A percentile compares a stretch with the other conserved stretches of the same genome.
phyloP scores from a whole-genome alignment of 2,329 filamentous ascomycete species.

The Alternaria sp. region DNA sequence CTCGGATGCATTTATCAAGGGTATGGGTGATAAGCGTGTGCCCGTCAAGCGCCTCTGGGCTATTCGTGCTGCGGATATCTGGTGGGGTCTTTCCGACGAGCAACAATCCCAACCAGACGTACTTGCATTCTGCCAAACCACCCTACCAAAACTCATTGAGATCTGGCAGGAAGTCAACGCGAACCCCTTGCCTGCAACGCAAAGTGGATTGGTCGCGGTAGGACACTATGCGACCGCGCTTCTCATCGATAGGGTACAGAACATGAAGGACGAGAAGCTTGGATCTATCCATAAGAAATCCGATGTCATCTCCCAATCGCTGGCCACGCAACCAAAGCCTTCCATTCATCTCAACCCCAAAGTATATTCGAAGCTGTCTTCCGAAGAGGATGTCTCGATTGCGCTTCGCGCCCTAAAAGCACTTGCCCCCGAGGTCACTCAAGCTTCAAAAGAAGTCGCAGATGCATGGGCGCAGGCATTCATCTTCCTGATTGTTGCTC shows the following conservation, averaged over 20 bases:
- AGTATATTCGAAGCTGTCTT: constrained; percentile 81
- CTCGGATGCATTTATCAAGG: constrained; percentile 79
- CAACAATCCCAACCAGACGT: constrained; percentile 60
- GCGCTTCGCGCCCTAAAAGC: constrained; percentile 74
- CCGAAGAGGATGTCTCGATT: constrained; percentile 82
- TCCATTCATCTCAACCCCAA: constrained; percentile 87
- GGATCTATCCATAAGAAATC: constrained; percentile 68
- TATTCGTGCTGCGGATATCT: constrained; percentile 73
- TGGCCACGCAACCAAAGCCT: constrained; percentile 78
- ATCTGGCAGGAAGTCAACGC: constrained; percentile 79
- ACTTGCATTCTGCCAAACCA: constrained; percentile 59
- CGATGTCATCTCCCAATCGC: constrained; percentile 69
- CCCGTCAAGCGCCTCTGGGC: constrained; percentile 83
- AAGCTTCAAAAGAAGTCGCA: constrained; percentile 60
- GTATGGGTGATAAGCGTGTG: constrained; percentile 84
- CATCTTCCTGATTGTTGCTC: constrained; percentile 78
- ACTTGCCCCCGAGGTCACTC: constrained; percentile 64
- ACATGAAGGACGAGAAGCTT: constrained; percentile 65
- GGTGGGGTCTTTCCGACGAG: constrained; percentile 66
- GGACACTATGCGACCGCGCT: constrained; percentile 79
- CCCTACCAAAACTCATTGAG: constrained; percentile 67
- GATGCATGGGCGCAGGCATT: constrained; percentile 84
- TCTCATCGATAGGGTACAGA: constrained; percentile 61
- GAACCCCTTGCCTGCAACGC: constrained; percentile 80
- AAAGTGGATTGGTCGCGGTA: constrained; percentile 82